A percentile compares a stretch with the other conserved stretches of the same genome.
Evolutionary conservation across 805 yeast genomes (phyloP).

Genomic region (Wickerhamiella sergipiensis): DNA sequence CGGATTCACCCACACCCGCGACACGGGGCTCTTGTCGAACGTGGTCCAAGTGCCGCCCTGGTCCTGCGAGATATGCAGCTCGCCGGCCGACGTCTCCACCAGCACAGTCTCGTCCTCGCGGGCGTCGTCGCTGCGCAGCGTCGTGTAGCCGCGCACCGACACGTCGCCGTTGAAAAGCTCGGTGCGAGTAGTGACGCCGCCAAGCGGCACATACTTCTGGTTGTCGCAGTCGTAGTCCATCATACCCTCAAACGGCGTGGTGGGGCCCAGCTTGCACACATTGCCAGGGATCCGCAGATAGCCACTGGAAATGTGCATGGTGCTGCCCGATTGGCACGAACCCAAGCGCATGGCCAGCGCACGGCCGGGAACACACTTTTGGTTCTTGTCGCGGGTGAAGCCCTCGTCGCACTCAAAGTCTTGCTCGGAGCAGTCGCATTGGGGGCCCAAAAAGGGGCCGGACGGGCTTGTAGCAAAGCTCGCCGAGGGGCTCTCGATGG

Average conservation of each 20-base stretch:
- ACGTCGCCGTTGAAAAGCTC: background rate
- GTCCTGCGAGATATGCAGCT: conserved; percentile 54
- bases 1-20: conserved; percentile 7
- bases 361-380: conserved; percentile 1
- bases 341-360: background rate
- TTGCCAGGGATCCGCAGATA: conserved; percentile 73
- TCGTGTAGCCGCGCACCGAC: background rate
- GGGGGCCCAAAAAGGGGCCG: conserved; percentile 24
- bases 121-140: conserved; percentile 14
- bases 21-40: conserved; percentile 27
- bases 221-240: background rate
- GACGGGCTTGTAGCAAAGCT: background rate
- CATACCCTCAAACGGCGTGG: conserved; percentile 10
- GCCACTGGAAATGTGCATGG: conserved; percentile 45
- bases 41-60: conserved; percentile 41
- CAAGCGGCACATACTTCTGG: background rate
- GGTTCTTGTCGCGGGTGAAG: background rate
- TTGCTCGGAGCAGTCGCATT: background rate
- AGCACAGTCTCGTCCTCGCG: conserved; percentile 53
- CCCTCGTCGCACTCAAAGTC: conserved; percentile 2
- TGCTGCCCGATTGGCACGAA: conserved; percentile 1
- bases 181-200: background rate
- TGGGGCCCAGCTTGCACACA: conserved; percentile 68
- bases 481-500: background rate
- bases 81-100: conserved; percentile 38